Evolutionary conservation across 768 basidiomycete species (phyloP), one percentile per base, ranked within the genome.

Genomic region (Xerocomellus intermedius): DNA sequence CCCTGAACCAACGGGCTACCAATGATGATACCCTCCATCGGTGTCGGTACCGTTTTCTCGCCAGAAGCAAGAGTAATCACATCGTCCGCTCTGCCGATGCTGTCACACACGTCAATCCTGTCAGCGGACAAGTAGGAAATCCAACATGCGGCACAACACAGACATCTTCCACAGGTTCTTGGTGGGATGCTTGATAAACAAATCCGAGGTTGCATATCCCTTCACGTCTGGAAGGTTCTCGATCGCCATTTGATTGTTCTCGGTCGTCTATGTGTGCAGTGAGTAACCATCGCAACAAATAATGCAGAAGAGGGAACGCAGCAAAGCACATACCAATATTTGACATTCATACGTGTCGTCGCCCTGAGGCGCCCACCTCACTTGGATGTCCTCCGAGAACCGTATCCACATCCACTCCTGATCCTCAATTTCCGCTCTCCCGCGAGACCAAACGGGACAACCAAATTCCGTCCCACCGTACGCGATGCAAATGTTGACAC

Each of bases 141-240:
- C 0, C 33, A 35, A 35, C 5, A 16, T n/a, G 37, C 8, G 19
- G 8, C 14, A 26, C 19, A 1, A 37, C 1, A 49, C 69, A n/a
- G 36, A 62, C 36, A 82, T 61, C 48, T 61, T 72, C 71, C 69
- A 83, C 16, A 72, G 39, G 1, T 74, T 68, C 6, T 73, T 74
- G 0, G 71, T 73, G 0, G 81, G 77, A 59, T 82, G 81, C 26
- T 74, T 71, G 1, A 70, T 54, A 16, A 82, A 65, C 2, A 81
- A 42, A 60, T 81, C 81, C 1, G 69, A 63, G 2, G 78, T 79
- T 2, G 76, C 68, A 43, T 78, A 80, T 12, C 73, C 77, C 21
- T 68, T 64, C 17, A 61, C 58, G 3, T 77, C 80, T 2, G 73
- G 60, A 2, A 75, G 47, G 57, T 81, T 81, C 42, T 70, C 54